These are phyloP conservation scores for Moesziomyces aphidis DNA, from an alignment of 1,284 basidiomycete genomes.

Conservation along the genomic window DNA sequence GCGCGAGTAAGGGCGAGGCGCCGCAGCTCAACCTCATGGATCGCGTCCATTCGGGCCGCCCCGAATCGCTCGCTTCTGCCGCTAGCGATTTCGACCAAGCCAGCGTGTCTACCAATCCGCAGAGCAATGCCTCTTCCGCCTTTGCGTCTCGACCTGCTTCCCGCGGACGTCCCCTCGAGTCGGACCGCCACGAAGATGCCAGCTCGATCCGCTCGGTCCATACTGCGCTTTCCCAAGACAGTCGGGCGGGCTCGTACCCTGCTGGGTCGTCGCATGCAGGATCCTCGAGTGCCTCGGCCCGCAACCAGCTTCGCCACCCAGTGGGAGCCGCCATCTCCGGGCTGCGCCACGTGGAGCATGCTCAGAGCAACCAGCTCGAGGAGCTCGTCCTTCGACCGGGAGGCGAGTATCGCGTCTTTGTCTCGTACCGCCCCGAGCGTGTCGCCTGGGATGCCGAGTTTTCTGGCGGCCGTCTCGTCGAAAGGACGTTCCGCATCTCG, in stretches of 20 bases:
- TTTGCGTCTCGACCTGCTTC: slow-evolving; percentile 34
- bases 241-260: slow-evolving; percentile 47
- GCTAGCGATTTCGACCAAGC: slow-evolving; percentile 38
- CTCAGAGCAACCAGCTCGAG: slow-evolving; percentile 69
- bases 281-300: slow-evolving; percentile 25
- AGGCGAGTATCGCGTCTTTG: slow-evolving; percentile 71
- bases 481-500: slow-evolving; percentile 69
- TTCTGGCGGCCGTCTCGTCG: slow-evolving; percentile 68
- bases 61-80: slow-evolving; percentile 34
- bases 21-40: slow-evolving; percentile 45
- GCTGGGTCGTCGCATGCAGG: slow-evolving; percentile 50
- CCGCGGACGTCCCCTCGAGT: slow-evolving; percentile 20
- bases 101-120: slow-evolving; percentile 42
- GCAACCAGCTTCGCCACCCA: slow-evolving; percentile 25
- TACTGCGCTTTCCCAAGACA: slow-evolving; percentile 58
- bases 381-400: slow-evolving; percentile 71
- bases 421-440: slow-evolving; percentile 69
- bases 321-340: slow-evolving; percentile 35
- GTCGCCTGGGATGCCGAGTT: slow-evolving; percentile 60
- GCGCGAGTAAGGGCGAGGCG: slow-evolving; percentile 15
- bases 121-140: slow-evolving; percentile 44
- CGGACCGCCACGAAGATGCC: slow-evolving; percentile 36
- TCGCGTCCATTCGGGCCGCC: slow-evolving; percentile 29
- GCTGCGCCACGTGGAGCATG: slow-evolving; percentile 60
- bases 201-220: slow-evolving; percentile 42